A percentile compares a stretch with the other conserved stretches of the same genome.
phyloP scores from a whole-genome alignment of 2,329 filamentous ascomycete genomes.

The Colletotrichum australisinense region DNA sequence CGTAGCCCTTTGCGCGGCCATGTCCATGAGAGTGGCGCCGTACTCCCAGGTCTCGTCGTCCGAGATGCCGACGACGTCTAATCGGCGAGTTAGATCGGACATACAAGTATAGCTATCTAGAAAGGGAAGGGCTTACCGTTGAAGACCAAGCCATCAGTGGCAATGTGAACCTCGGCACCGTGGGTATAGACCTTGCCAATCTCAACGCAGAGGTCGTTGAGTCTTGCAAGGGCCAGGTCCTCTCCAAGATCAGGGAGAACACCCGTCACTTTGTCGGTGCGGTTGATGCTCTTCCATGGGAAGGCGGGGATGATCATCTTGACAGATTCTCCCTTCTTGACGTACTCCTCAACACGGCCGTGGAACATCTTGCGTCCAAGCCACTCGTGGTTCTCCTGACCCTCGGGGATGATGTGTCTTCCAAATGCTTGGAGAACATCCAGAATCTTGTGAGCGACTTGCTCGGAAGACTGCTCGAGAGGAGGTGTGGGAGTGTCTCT shows the following conservation, averaged over 20 bases:
- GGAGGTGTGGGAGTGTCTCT: constrained; percentile 24
- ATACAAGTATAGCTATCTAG: rapidly evolving
- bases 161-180: constrained; percentile 53
- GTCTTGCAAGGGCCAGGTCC: constrained; percentile 50
- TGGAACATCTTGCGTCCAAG: constrained; percentile 34
- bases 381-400: constrained; percentile 31
- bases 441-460: constrained; percentile 32
- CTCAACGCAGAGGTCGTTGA: constrained; percentile 52
- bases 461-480: constrained; percentile 16
- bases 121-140: constrained; percentile 13
- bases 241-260: constrained; percentile 54
- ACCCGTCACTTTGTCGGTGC: constrained; percentile 46
- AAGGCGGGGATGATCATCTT: constrained; percentile 37
- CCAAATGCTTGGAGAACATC: constrained; percentile 28
- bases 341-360: constrained; percentile 30
- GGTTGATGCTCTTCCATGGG: constrained; percentile 40
- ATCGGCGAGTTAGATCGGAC: constrained; percentile 34
- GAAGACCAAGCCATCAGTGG: constrained; percentile 55
- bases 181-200: constrained; percentile 51
- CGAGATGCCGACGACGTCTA: constrained; percentile 53
- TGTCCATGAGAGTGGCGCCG: constrained; percentile 48
- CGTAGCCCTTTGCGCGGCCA: constrained; percentile 46
- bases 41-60: constrained; percentile 55
- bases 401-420: constrained; percentile 29
- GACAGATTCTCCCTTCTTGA: constrained; percentile 29